These are phyloP conservation scores for Phytophthora fragariaefolia DNA, from an alignment of 352 stramenopile species.

Conservation along the genomic window DNA sequence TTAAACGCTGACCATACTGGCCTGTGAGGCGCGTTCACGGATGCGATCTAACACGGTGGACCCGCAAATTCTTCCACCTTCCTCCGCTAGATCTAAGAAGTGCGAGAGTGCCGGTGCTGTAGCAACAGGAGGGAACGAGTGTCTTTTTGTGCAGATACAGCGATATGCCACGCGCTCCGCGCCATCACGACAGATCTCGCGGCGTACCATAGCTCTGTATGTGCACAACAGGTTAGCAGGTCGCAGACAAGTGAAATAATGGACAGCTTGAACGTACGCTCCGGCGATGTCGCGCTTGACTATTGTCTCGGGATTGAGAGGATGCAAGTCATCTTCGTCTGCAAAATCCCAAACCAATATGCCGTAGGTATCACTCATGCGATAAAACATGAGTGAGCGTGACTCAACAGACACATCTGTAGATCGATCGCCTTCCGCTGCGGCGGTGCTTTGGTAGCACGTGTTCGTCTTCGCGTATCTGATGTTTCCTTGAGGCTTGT, in stretches of 20 bases:
- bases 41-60: constrained; percentile 55
- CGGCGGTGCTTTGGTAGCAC: constrained; percentile 39
- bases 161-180: constrained; percentile 42
- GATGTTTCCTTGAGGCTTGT: constrained; percentile 50
- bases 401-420: constrained; percentile 34
- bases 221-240: constrained; percentile 37
- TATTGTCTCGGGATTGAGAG: constrained; percentile 24
- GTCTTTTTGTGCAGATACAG: constrained; percentile 42
- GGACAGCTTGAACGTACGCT: constrained; percentile 34
- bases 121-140: constrained; percentile 31
- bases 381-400: constrained; percentile 35
- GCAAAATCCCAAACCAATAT: constrained; percentile 45
- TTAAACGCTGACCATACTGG: constrained; percentile 20
- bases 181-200: constrained; percentile 40
- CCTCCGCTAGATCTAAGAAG: constrained; percentile 37
- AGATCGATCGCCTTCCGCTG: background rate
- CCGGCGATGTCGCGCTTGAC: constrained; percentile 44
- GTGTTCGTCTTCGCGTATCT: constrained; percentile 49
- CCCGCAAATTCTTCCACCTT: constrained; percentile 45
- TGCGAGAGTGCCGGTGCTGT: constrained; percentile 21
- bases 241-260: background rate
- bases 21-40: constrained; percentile 27
- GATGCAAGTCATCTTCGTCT: constrained; percentile 42
- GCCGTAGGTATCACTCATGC: constrained; percentile 30
- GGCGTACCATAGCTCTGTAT: constrained; percentile 44